A percentile compares a stretch with the other conserved stretches of the same genome.
These are phyloP conservation scores for Camellia oleifera DNA, from an alignment of 179 eudicot species.

Conservation along the genomic window DNA sequence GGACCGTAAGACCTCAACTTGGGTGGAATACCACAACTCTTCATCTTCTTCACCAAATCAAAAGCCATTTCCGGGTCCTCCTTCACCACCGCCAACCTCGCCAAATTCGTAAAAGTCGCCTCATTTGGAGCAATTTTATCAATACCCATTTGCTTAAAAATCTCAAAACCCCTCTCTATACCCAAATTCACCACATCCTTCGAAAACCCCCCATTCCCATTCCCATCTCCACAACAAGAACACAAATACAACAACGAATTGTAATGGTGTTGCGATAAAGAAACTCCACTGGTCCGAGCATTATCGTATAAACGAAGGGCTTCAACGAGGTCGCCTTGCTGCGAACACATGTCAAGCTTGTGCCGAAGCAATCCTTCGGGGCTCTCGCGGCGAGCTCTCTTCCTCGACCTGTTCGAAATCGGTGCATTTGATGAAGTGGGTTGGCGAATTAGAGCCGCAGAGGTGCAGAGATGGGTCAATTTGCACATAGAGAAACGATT, in stretches of 20 bases:
- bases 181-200: constrained; percentile 24
- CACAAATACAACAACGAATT: constrained; percentile 78
- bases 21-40: constrained; percentile 48
- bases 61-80: constrained; percentile 85
- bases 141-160: constrained; percentile 60
- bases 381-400: constrained; percentile 36
- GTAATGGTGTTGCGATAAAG: constrained; percentile 48
- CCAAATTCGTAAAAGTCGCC: constrained; percentile 83
- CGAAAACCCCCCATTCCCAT: neutral
- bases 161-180: constrained; percentile 78
- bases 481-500: constrained; percentile 14
- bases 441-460: constrained; percentile 12
- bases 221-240: constrained; percentile 12
- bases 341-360: constrained; percentile 67
- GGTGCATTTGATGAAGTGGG: neutral
- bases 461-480: constrained; percentile 9
- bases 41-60: constrained; percentile 73
- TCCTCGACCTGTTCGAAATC: constrained; percentile 24
- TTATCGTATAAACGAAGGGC: constrained; percentile 64
- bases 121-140: constrained; percentile 70
- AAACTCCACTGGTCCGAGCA: constrained; percentile 40
- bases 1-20: constrained; percentile 87
- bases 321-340: constrained; percentile 38
- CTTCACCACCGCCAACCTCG: constrained; percentile 72
- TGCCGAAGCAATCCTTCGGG: constrained; percentile 52